Conservation (phyloP, 345 rosid species). For the Ceriops tagal region DNA sequence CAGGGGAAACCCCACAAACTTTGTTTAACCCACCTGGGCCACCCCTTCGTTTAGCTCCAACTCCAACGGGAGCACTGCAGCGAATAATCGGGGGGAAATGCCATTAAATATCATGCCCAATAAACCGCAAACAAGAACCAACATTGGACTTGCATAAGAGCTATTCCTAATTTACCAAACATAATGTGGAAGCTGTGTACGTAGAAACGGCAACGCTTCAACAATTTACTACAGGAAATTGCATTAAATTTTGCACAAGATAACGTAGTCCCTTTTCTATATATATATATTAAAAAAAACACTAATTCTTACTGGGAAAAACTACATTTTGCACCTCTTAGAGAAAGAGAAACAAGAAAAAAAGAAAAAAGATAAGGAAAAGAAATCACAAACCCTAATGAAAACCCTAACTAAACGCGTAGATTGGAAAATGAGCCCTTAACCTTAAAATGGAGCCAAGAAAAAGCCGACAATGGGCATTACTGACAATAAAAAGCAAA, state of each 20-base stretch:
- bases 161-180: no score
- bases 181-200: no score
- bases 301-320: background rate
- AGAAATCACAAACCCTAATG: background rate
- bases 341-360: no score
- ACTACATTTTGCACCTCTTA: no score
- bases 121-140: background rate
- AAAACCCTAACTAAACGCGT: conserved; percentile 12
- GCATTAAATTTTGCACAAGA: no score
- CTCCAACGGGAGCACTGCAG: conserved; percentile 64
- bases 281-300: no score
- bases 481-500: background rate
- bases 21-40: conserved; percentile 96
- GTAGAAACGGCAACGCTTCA: no score
- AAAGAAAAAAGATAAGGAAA: background rate
- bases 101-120: background rate
- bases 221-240: no score
- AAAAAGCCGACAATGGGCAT: conserved; percentile 7
- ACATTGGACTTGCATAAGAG: no score
- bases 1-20: conserved; percentile 90
- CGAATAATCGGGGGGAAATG: conserved; percentile 2
- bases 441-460: conserved; percentile 12
- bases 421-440: background rate
- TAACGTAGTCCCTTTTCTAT: no score
- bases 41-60: conserved; percentile 79